Evolutionary conservation across 306 rosid genomes (phyloP).

Genomic region (Cyamopsis tetragonoloba): DNA sequence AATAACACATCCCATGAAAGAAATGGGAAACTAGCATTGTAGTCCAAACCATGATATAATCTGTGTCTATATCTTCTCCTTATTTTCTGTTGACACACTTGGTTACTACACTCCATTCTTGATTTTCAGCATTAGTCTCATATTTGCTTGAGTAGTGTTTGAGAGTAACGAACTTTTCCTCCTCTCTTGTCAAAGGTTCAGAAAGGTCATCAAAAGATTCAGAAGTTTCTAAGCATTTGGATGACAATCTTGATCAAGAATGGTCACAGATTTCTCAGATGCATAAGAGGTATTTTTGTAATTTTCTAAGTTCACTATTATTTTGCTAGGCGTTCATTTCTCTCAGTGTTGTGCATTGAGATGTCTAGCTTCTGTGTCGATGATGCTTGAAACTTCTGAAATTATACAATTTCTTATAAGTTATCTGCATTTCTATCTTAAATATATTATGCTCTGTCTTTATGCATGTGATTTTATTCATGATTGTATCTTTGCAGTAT

Average conservation of each 20-base stretch:
- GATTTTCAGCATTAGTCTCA: too few relatives aligned
- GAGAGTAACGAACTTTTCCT: too few relatives aligned
- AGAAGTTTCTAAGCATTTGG: constrained; percentile 39
- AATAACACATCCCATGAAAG: too few relatives aligned
- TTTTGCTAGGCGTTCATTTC: constrained; percentile 5
- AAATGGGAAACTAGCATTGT: too few relatives aligned
- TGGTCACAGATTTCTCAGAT: constrained; percentile 63
- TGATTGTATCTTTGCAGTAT: constrained; percentile 53
- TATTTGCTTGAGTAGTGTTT: too few relatives aligned
- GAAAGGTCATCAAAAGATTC: constrained; percentile 35
- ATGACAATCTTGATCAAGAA: constrained; percentile 52
- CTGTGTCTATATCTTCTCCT: too few relatives aligned
- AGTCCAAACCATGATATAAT: too few relatives aligned
- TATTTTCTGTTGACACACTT: too few relatives aligned
- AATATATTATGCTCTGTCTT: background rate
- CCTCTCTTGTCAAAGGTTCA: constrained; percentile 32
- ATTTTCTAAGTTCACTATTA: constrained; percentile 4
- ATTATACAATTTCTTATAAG: background rate
- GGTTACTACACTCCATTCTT: too few relatives aligned
- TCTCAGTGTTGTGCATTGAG: background rate
- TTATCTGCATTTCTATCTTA: constrained; percentile 6
- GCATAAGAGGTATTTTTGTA: constrained; percentile 54
- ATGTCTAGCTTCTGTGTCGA: background rate
- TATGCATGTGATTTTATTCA: constrained; percentile 15
- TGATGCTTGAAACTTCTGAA: constrained; percentile 12